Conservation (phyloP, 164 flowering plant genomes). For the Vitis vinifera region ASM3070453v1 NC_081809.1:26653501-26654000, state of each 20-base stretch:
- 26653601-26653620: neutral
- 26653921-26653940: neutral
- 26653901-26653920: neutral
- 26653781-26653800: conserved; percentile 63
- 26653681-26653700: conserved; percentile 53
- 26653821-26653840: conserved; percentile 81
- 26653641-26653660: conserved; percentile 87
- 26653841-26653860: conserved; percentile 93
- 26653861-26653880: conserved; percentile 78
- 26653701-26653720: conserved; percentile 66
- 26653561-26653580: neutral
- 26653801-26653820: conserved; percentile 77
- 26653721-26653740: conserved; percentile 65
- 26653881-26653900: neutral
- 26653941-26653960: too few species aligned
- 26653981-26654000: too few species aligned
- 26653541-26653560: neutral
- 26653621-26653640: conserved; percentile 61
- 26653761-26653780: conserved; percentile 53
- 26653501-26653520: too few species aligned
- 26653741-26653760: conserved; percentile 58
- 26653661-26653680: conserved; percentile 79
- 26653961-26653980: too few species aligned
- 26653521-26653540: too few species aligned
- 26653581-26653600: neutral